A percentile compares a stretch with the other conserved stretches of the same genome.
Evolutionary conservation across 306 rosid genomes (phyloP).

Genomic region (Comarum palustre): DNA sequence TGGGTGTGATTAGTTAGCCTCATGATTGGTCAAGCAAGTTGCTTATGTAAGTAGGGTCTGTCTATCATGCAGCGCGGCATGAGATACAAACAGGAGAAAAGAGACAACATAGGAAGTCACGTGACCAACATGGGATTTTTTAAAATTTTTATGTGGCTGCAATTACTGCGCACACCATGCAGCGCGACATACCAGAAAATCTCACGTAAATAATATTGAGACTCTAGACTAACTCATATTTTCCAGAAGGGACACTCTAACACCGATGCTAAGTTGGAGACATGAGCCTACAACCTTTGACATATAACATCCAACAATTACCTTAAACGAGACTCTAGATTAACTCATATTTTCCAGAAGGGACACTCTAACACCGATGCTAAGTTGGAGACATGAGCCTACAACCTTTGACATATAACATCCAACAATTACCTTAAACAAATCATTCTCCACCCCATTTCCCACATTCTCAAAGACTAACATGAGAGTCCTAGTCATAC

Average conservation of each 20-base stretch:
- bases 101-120: too few relatives aligned
- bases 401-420: slow-evolving; percentile 38
- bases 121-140: too few relatives aligned
- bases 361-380: slow-evolving; percentile 13
- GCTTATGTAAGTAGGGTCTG: too few relatives aligned
- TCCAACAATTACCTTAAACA: slow-evolving; percentile 34
- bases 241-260: neutral
- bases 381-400: slow-evolving; percentile 26
- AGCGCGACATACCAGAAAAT: too few relatives aligned
- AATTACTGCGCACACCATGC: too few relatives aligned
- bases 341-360: neutral
- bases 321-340: slow-evolving; percentile 21
- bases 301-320: slow-evolving; percentile 28
- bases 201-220: too few relatives aligned
- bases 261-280: slow-evolving; percentile 20
- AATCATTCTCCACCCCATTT: slow-evolving; percentile 33
- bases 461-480: slow-evolving; percentile 27
- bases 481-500: slow-evolving; percentile 14
- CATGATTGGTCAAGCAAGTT: too few relatives aligned
- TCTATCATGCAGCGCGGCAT: too few relatives aligned
- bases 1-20: too few relatives aligned
- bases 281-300: slow-evolving; percentile 40
- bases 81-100: too few relatives aligned
- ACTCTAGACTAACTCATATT: neutral
- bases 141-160: too few relatives aligned